These are phyloP conservation scores for Salix udensis DNA, from an alignment of 345 rosid genomes.

Conservation along the genomic window DNA sequence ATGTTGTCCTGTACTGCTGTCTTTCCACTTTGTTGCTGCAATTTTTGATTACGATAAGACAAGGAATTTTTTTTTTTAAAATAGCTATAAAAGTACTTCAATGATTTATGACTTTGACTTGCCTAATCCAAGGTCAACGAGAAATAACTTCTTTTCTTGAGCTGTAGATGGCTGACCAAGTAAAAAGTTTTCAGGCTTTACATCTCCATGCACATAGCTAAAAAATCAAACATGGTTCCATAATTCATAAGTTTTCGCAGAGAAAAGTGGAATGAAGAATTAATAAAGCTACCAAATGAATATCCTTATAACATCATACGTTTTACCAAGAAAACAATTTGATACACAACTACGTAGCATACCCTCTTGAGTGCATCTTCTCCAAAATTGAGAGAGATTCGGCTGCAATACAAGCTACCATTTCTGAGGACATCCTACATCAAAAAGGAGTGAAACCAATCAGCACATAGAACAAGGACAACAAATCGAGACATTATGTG, in stretches of 20 bases:
- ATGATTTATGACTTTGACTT: conserved; percentile 11
- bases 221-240: neutral
- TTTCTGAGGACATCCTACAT: conserved; percentile 31
- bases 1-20: conserved; percentile 24
- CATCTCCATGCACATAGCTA: conserved; percentile 39
- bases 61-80: neutral
- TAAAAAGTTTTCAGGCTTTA: conserved; percentile 37
- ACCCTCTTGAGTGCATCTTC: conserved; percentile 36
- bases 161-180: conserved; percentile 31
- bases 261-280: neutral
- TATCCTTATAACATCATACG: neutral
- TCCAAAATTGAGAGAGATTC: conserved; percentile 33
- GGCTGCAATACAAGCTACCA: conserved; percentile 37
- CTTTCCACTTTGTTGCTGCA: conserved; percentile 35
- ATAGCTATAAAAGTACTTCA: neutral
- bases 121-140: conserved; percentile 37
- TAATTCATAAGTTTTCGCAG: neutral
- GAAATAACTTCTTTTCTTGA: conserved; percentile 33
- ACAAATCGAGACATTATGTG: neutral
- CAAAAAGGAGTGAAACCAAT: neutral
- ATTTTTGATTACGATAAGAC: conserved; percentile 14
- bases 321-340: conserved; percentile 4
- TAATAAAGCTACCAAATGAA: neutral
- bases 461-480: neutral
- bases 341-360: conserved; percentile 1